Evolutionary conservation across 2,329 filamentous ascomycete genomes (phyloP), one percentile per base, ranked within the genome.

Genomic region (Escovopsis sp.): DNA sequence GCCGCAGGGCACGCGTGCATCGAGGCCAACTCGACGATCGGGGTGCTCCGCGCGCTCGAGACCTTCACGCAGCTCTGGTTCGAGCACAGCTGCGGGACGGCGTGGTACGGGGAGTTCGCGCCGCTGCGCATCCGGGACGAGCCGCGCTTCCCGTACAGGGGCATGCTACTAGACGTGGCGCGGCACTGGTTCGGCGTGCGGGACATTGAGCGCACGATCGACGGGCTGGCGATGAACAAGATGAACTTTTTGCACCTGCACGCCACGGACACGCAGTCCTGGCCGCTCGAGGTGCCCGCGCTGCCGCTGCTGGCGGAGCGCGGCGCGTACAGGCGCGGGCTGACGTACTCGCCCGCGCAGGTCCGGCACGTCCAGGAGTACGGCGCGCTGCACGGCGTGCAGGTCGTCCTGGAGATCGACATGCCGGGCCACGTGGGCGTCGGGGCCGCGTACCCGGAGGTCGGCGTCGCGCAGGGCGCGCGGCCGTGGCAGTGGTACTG

Each of bases 241-340:
- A 72, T 91, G 67, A 91, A 91, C 62, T 71, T 78, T 6, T 69
- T 93, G 43, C 85, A 91, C 60, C 66, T 89, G 41, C 85, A 93
- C 64, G 70, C 81, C 43, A 91, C 84, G 5, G 85, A 93, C 59
- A 78, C 81, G 13, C 85, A 93, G 59, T 84, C 84, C 4, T 93
- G 85, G 81, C 86, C 86, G 0, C 66, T 94, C 20, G 84, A 86
- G 50, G 79, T 94, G 39, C 82, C 84, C 1, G 61, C 81, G 2
- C 61, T 94, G 47, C 58, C 86, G 4, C 72, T 80, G 44, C 67
- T 94, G 2, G 70, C 84, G 3, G 60, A 68, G 40, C 79, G 84
- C 57, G 86, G 85, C 31, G 80, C 84, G 1, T 93, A 93, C 55
- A 68, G 70, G 20, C 65, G 70, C 14, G 73, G 72, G 37, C 66